Evolutionary conservation across 192 early-diverging fungal genomes (phyloP), one percentile per base, ranked within the genome.

Genomic region (Rhizophagus prolifer): DNA sequence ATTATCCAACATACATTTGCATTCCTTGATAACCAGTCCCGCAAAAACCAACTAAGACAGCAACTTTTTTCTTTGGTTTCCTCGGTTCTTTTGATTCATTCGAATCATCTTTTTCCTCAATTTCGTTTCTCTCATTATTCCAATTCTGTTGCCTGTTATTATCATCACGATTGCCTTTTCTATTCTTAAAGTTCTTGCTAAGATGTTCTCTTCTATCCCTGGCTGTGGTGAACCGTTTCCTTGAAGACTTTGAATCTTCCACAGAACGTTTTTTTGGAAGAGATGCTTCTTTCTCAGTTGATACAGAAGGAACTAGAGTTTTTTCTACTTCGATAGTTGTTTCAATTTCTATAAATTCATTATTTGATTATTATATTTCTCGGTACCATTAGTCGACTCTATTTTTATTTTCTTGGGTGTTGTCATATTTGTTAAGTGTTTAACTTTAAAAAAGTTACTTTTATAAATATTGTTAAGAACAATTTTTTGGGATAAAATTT

Each of bases 11-110:
- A 79, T 87, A 93, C 92, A 96, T 87, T 81, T 99, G 98, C 95
- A 97, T 95, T 23, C 98, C 98, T 75, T 93, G 90, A 88, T 95
- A 99, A 2, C 94, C 97, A 44, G 95, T 94, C 2, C 98, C 98
- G 80, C 94, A 94, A 83, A 93, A 99, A 14, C 95, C 93, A 83
- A 99, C 87, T 67, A 99, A 74, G 12, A 98, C 81, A 0, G 95
- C 97, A 13, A 97, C 92, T 58, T 94, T 93, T 58, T 90, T 86
- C 83, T 99, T 99, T 26, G 97, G 96, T 28, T 82, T 62, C 54
- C 89, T 81, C 16, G 83, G 79, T 61, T 87, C 87, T 75, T 88
- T 84, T 12, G 63, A 41, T 8, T 85, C 81, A 7, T 79, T 78
- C 9, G 34, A 36, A 25, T 81, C 78, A 5, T 2, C 30, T 58